Conservation (phyloP, 1,284 basidiomycete genomes). For the Cronartium quercuum region DNA sequence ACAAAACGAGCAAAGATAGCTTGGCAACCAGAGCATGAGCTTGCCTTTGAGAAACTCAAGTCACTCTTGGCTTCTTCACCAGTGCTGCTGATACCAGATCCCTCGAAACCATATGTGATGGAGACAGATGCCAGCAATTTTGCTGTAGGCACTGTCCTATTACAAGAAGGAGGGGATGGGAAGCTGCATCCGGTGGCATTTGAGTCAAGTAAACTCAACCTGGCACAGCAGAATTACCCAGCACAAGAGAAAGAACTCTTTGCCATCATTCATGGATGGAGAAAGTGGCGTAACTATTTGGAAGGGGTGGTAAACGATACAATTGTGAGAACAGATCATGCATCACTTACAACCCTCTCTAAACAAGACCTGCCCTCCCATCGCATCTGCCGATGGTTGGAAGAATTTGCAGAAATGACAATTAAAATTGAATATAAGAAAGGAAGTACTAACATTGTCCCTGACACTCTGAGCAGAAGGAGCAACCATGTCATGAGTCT, state of each 20-base stretch:
- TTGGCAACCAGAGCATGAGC: constrained; percentile 2
- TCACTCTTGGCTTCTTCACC: background rate
- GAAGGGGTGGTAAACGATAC: constrained; percentile 46
- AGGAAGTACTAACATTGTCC: constrained; percentile 50
- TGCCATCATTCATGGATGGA: constrained; percentile 39
- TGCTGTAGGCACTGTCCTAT: constrained; percentile 16
- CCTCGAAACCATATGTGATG: background rate
- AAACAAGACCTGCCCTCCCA: constrained; percentile 50
- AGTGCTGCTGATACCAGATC: background rate
- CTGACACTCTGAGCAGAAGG: constrained; percentile 50
- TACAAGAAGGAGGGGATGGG: constrained; percentile 16
- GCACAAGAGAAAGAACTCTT: constrained; percentile 40
- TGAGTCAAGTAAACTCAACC: constrained; percentile 36
- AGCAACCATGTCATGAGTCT: background rate
- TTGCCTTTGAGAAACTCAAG: background rate
- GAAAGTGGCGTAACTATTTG: constrained; percentile 36
- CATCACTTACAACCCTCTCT: constrained; percentile 50
- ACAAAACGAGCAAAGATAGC: background rate
- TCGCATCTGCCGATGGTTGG: constrained; percentile 50
- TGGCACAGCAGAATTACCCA: constrained; percentile 39
- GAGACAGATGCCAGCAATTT: background rate
- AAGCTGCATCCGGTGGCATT: constrained; percentile 31
- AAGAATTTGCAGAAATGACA: constrained; percentile 49
- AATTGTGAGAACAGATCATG: constrained; percentile 52
- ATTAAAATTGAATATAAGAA: constrained; percentile 48